phyloP scores from a whole-genome alignment of 2,329 filamentous ascomycete genomes.

The Epichloe coenophiala region DNA sequence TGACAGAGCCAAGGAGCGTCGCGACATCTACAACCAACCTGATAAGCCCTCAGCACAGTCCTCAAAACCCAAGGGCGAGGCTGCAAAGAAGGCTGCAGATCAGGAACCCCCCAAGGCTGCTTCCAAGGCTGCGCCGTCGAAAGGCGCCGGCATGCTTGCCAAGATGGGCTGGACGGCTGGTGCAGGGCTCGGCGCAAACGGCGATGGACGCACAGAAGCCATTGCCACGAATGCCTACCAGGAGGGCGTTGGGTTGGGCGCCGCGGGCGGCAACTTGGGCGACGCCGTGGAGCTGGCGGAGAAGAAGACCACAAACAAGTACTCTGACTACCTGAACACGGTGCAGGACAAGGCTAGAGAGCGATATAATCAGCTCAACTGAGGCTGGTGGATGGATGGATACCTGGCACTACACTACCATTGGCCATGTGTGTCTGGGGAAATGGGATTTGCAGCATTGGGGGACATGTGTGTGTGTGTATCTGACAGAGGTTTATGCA shows the following conservation, averaged over 20 bases:
- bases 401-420: too few relatives aligned
- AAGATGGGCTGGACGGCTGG: constrained; percentile 63
- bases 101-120: constrained; percentile 10
- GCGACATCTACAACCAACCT: constrained; percentile 47
- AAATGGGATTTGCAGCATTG: too few relatives aligned
- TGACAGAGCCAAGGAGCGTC: constrained; percentile 55
- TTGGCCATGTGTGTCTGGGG: too few relatives aligned
- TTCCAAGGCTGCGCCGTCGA: constrained; percentile 32
- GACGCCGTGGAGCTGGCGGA: constrained; percentile 53
- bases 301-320: constrained; percentile 44
- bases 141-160: constrained; percentile 52
- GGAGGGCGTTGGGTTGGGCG: constrained; percentile 56
- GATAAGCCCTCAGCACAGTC: constrained; percentile 31
- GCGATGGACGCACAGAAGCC: constrained; percentile 48
- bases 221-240: constrained; percentile 52
- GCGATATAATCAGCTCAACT: constrained; percentile 43
- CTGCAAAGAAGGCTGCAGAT: constrained; percentile 5
- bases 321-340: constrained; percentile 48
- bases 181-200: constrained; percentile 49
- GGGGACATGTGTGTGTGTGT: too few relatives aligned
- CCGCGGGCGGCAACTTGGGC: constrained; percentile 54
- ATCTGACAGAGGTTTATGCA: too few relatives aligned
- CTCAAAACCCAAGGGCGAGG: constrained; percentile 24
- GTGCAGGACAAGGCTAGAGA: constrained; percentile 52
- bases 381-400: too few relatives aligned